Evolutionary conservation across 345 rosid genomes (phyloP).

Genomic region (Brassica juncea): DNA sequence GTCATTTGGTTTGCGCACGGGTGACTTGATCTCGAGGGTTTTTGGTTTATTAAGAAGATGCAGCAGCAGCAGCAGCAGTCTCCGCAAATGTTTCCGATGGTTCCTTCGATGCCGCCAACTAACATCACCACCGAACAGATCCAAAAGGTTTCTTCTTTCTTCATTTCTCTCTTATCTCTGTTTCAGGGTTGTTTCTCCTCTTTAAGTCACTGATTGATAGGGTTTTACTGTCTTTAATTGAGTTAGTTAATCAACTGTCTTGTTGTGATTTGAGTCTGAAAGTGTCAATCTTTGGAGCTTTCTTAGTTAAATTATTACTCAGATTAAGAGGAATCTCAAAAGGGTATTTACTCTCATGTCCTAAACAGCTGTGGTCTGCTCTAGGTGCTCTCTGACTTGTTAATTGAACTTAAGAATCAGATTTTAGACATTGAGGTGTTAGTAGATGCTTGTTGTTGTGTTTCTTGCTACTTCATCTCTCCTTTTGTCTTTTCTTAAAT

Average conservation of each 20-base stretch:
- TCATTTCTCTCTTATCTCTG: not conserved
- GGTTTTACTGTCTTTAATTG: not conserved
- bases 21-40: not conserved
- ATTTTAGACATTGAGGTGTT: conserved; percentile 2
- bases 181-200: not conserved
- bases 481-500: conserved; percentile 21
- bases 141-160: conserved; percentile 69
- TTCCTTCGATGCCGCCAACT: conserved; percentile 67
- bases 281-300: conserved; percentile 17
- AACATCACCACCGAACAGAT: conserved; percentile 96
- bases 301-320: not conserved
- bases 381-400: not conserved
- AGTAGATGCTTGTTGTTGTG: not conserved
- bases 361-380: not conserved
- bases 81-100: conserved; percentile 72
- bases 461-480: not conserved
- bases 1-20: not conserved
- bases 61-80: conserved; percentile 60
- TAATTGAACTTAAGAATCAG: not conserved
- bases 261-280: conserved; percentile 6
- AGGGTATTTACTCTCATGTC: not conserved
- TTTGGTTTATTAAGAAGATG: conserved; percentile 46
- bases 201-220: not conserved
- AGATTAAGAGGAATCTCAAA: not conserved
- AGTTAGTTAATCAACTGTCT: conserved; percentile 2